Percentiles rank a stretch among this genome's conserved stretches.
Conservation (phyloP, 1,284 basidiomycete genomes). For the Trichosporon sp. region DNA sequence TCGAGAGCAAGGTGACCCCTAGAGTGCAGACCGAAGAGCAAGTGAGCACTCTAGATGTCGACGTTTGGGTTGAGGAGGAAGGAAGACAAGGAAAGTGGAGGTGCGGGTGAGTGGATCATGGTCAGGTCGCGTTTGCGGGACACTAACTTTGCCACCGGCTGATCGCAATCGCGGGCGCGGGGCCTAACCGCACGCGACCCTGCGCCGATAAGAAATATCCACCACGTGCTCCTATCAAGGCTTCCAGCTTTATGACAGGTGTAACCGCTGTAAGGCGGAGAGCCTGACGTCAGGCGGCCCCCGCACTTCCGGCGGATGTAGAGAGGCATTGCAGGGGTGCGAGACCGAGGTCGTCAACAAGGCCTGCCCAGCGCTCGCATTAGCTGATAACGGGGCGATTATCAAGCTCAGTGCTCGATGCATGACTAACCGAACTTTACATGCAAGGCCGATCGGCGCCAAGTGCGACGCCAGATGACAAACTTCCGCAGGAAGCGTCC, state of each 20-base stretch:
- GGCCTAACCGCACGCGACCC: background rate
- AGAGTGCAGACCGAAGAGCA: background rate
- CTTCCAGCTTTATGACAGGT: background rate
- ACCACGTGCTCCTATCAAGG: background rate
- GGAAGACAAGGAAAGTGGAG: background rate
- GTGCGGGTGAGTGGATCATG: background rate
- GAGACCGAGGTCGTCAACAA: background rate
- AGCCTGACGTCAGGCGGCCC: background rate
- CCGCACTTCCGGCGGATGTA: background rate
- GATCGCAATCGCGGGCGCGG: background rate
- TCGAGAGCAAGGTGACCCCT: background rate
- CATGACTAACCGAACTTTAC: background rate
- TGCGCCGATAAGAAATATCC: background rate
- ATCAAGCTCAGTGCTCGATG: background rate
- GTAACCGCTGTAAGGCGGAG: background rate
- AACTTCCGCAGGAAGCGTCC: background rate
- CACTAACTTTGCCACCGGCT: constrained; percentile 1
- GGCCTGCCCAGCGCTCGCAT: background rate
- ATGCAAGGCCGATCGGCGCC: background rate
- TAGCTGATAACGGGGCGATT: background rate
- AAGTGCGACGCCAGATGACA: background rate
- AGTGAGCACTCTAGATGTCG: background rate
- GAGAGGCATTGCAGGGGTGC: background rate
- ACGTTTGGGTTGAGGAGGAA: background rate
- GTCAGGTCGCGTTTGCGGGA: background rate